Base-by-base conservation (phyloP, 768 basidiomycete genomes). In the Russula griseocarnosa region DNA sequence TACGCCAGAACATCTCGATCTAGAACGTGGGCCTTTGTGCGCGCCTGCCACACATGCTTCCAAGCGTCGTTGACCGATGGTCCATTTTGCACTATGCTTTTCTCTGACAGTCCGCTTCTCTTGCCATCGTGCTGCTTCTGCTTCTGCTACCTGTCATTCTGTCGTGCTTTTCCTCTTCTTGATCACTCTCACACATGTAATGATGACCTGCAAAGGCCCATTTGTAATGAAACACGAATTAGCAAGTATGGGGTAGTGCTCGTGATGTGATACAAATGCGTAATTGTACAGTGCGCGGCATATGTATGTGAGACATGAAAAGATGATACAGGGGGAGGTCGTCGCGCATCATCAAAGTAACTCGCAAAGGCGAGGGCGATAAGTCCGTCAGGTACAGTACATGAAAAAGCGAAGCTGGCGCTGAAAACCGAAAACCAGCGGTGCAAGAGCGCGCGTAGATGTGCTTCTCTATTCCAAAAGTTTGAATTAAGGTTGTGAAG, bases 1-100 rank as follows among this genome's bases (percentile, higher is more conserved):
- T 69, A 84, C 36, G 13, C 36, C 36, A 11, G 36, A 36, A 36
- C 36, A 92, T 68, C 67, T 69, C 40, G 76, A 74, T 28, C 74
- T 95, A 32, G 93, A 94, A 74, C 77, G 78, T 46, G 80, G 86
- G 5, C 72, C 83, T 58, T 76, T 93, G 30, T 90, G 85, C 53
- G 36, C 46, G 8, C 54, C 38, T 18, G 13, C 18, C 28, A 16
- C 18, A 36, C 26, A 55, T n/a, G 28, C 54, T 44, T 55, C 59
- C 40, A 65, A 47, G 40, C 55, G 59, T 24, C 64, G 50, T 24
- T 65, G 42, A 65, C 34, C 36, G 42, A n/a, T 16, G 38, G 38
- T 16, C 38, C 5, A 16, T 40, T 40, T 5, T 40, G 16, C 49
- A 16, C 28, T 44, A 36, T 9, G 8, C 10, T 1, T 8, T 28